These are phyloP conservation scores for Mitragyna speciosa DNA, from an alignment of 257 asterid genomes.

Conservation along the genomic window DNA sequence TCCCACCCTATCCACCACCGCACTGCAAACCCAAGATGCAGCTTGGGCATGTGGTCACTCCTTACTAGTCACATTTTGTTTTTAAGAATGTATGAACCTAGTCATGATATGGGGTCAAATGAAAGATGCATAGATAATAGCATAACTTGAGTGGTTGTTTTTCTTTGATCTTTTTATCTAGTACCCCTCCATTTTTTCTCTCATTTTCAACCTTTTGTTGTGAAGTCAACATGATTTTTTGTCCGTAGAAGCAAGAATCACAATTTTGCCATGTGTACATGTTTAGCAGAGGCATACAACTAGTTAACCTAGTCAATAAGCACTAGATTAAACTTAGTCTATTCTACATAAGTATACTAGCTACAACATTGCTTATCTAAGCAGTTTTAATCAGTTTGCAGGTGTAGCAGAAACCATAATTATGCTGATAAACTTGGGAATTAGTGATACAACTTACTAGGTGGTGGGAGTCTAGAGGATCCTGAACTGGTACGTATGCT, in stretches of 20 bases:
- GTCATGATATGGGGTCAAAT: conserved; percentile 14
- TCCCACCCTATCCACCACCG: too few relatives aligned
- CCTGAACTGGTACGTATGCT: too few relatives aligned
- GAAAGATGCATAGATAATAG: not conserved
- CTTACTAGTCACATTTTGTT: not conserved
- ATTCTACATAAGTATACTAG: too few relatives aligned
- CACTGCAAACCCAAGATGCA: too few relatives aligned
- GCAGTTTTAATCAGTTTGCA: too few relatives aligned
- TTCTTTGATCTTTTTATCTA: not conserved
- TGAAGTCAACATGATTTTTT: not conserved
- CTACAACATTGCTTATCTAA: too few relatives aligned
- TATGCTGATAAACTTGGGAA: not conserved
- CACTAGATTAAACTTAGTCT: too few relatives aligned
- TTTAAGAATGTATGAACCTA: conserved; percentile 1
- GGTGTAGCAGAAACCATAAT: too few relatives aligned
- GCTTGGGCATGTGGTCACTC: not conserved
- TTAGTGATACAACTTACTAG: not conserved
- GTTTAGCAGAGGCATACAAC: not conserved
- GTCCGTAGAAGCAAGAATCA: not conserved
- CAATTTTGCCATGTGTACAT: not conserved
- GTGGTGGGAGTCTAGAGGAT: too few relatives aligned
- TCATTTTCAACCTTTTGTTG: not conserved
- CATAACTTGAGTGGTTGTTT: not conserved
- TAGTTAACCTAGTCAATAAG: too few relatives aligned
- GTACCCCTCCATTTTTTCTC: not conserved